Conservation (phyloP, 116 monocot species). For the Trichopus zeylanicus region DNA sequence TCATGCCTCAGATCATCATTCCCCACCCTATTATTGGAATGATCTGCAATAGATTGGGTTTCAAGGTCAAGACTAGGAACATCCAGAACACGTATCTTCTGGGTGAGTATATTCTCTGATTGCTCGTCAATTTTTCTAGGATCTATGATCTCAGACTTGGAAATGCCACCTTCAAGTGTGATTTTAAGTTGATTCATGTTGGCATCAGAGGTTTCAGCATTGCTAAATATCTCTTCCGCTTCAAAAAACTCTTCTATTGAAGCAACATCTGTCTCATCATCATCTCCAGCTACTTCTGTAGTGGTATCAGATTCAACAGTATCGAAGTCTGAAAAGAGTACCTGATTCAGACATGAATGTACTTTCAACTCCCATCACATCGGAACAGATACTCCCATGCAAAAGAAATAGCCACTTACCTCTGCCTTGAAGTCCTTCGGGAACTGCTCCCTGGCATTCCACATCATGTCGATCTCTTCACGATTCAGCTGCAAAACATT, state of each 20-base stretch:
- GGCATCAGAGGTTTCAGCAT: constrained; percentile 31
- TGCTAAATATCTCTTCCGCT: constrained; percentile 90
- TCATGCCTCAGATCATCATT: background rate
- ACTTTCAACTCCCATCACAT: constrained; percentile 28
- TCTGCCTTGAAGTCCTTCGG: constrained; percentile 80
- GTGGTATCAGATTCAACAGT: constrained; percentile 28
- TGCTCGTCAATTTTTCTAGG: background rate
- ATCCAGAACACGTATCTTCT: background rate
- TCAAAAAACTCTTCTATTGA: constrained; percentile 89
- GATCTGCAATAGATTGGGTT: background rate
- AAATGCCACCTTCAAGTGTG: background rate
- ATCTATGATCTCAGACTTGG: background rate
- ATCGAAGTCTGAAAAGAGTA: constrained; percentile 87
- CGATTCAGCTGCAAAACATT: constrained; percentile 54
- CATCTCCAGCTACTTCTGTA: constrained; percentile 30
- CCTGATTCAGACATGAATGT: constrained; percentile 72
- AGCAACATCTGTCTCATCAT: constrained; percentile 44
- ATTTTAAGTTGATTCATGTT: background rate
- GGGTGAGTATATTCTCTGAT: background rate
- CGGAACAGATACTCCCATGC: constrained; percentile 6
- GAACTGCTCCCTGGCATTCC: constrained; percentile 62
- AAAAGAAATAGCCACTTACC: constrained; percentile 54
- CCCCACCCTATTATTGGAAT: background rate
- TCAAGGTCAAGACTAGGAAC: background rate
- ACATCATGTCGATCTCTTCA: constrained; percentile 68